Percentiles rank a stretch among this genome's conserved stretches.
These are phyloP conservation scores for Ceratobasidium sp. DNA, from an alignment of 1,284 basidiomycete species.

Conservation along the genomic window DNA sequence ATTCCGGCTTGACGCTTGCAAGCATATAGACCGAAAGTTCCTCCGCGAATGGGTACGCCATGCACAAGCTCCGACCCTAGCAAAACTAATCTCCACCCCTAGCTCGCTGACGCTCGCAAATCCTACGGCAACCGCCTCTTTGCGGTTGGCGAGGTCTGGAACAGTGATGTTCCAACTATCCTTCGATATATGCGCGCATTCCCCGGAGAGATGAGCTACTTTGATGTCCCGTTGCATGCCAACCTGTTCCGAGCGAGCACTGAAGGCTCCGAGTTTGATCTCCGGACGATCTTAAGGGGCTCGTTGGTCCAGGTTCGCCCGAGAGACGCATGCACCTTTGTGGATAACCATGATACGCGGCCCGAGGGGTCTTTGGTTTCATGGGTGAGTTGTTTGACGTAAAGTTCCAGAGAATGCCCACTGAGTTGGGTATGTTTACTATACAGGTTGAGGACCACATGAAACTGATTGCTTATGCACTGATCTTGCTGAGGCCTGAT, in stretches of 20 bases:
- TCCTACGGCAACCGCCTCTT: slow-evolving; percentile 62
- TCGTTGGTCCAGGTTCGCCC: slow-evolving; percentile 69
- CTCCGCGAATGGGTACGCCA: slow-evolving; percentile 70
- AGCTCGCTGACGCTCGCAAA: slow-evolving; percentile 58
- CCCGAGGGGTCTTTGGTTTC: slow-evolving; percentile 65
- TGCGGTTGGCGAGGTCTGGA: slow-evolving; percentile 81
- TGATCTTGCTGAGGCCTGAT: slow-evolving; percentile 83
- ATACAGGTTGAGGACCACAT: slow-evolving; percentile 70
- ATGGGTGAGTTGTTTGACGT: slow-evolving; percentile 65
- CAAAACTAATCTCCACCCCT: not conserved
- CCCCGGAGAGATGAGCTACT: slow-evolving; percentile 70
- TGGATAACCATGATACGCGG: slow-evolving; percentile 83
- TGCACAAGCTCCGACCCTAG: not conserved
- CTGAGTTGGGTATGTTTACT: not conserved
- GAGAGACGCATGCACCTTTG: slow-evolving; percentile 80
- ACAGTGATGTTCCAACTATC: slow-evolving; percentile 51
- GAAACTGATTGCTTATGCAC: slow-evolving; percentile 84
- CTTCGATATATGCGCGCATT: slow-evolving; percentile 31
- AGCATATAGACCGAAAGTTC: slow-evolving; percentile 79
- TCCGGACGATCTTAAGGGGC: slow-evolving; percentile 68
- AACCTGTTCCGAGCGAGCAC: slow-evolving; percentile 75
- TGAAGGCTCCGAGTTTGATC: slow-evolving; percentile 68
- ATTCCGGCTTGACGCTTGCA: slow-evolving; percentile 90
- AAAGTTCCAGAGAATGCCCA: not conserved
- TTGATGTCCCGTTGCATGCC: slow-evolving; percentile 80